A percentile compares a stretch with the other conserved stretches of the same genome.
Evolutionary conservation across 805 yeast species (phyloP).

Genomic region (Hyphopichia homilentoma): DNA sequence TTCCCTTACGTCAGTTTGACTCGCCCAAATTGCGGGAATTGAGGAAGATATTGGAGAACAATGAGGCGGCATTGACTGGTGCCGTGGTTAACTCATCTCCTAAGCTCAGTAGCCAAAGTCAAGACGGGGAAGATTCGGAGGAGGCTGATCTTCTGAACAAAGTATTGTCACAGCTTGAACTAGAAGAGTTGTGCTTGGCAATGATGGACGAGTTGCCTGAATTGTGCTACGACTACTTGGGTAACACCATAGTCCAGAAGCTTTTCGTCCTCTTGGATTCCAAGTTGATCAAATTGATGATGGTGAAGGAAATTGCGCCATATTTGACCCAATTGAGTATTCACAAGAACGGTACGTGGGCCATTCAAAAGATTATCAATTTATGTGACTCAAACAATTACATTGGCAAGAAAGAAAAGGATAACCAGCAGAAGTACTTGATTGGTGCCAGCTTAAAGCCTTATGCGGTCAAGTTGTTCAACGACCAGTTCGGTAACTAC

Average conservation of each 20-base stretch:
- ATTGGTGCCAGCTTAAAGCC: slow-evolving; percentile 73
- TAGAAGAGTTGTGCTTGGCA: slow-evolving; percentile 77
- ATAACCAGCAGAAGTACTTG: slow-evolving; percentile 44
- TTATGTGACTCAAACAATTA: slow-evolving; percentile 36
- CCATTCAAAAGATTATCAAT: slow-evolving; percentile 91
- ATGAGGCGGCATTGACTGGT: slow-evolving; percentile 14
- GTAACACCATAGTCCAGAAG: slow-evolving; percentile 94
- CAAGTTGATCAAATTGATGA: slow-evolving; percentile 67
- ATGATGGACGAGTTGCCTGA: slow-evolving; percentile 90
- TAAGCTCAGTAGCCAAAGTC: not conserved
- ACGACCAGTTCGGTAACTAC: slow-evolving; percentile 96
- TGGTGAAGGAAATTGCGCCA: slow-evolving; percentile 75
- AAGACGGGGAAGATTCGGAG: slow-evolving; percentile 1
- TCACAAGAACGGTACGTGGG: slow-evolving; percentile 99
- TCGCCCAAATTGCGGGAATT: slow-evolving; percentile 86
- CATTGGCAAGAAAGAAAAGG: slow-evolving; percentile 25
- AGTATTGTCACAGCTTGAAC: slow-evolving; percentile 47
- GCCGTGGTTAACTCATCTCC: not conserved
- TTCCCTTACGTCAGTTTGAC: slow-evolving; percentile 69
- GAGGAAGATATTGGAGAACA: slow-evolving; percentile 52
- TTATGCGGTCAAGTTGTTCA: slow-evolving; percentile 77
- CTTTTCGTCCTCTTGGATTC: slow-evolving; percentile 67
- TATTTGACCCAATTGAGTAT: slow-evolving; percentile 87
- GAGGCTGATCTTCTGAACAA: slow-evolving; percentile 7
- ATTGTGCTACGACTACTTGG: slow-evolving; percentile 86